These are phyloP conservation scores for Venturia carpophila DNA, from an alignment of 2,329 filamentous ascomycete species.

Conservation along the genomic window DNA sequence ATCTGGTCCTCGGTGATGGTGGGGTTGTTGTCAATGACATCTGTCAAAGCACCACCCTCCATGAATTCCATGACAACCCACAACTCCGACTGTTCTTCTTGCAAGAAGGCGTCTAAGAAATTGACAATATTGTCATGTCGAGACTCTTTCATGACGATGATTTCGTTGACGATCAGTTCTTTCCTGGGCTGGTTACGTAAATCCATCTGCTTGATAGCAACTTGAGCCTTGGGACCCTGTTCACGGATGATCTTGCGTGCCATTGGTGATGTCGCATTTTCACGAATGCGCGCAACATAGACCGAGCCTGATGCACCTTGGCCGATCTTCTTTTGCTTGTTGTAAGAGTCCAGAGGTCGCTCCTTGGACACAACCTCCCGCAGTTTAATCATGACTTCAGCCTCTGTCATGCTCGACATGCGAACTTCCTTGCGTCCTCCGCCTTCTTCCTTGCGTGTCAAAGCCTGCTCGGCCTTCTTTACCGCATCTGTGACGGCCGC, in stretches of 20 bases:
- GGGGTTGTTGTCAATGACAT: constrained; percentile 97
- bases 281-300: constrained; percentile 93
- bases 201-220: constrained; percentile 99
- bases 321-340: constrained; percentile 99
- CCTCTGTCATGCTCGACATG: constrained; percentile 98
- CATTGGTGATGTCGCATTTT: constrained; percentile 70
- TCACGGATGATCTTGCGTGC: constrained; percentile 71
- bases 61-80: constrained; percentile 99
- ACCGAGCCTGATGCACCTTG: constrained; percentile 97
- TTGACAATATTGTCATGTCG: constrained; percentile 98
- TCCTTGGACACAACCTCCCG: constrained; percentile 93
- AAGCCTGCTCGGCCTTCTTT: constrained; percentile 81
- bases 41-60: constrained; percentile 94
- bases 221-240: constrained; percentile 75
- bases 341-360: constrained; percentile 89
- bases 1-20: constrained; percentile 95
- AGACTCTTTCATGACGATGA: constrained; percentile 99
- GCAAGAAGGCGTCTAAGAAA: constrained; percentile 92
- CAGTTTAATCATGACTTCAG: constrained; percentile 92
- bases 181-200: constrained; percentile 93
- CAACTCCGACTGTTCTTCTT: constrained; percentile 89
- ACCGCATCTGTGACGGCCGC: constrained; percentile 54
- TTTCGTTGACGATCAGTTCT: constrained; percentile 98
- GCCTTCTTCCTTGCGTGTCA: constrained; percentile 68
- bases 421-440: constrained; percentile 78